Conservation (phyloP, 768 basidiomycete genomes). For the Pleurotus platypus region DNA sequence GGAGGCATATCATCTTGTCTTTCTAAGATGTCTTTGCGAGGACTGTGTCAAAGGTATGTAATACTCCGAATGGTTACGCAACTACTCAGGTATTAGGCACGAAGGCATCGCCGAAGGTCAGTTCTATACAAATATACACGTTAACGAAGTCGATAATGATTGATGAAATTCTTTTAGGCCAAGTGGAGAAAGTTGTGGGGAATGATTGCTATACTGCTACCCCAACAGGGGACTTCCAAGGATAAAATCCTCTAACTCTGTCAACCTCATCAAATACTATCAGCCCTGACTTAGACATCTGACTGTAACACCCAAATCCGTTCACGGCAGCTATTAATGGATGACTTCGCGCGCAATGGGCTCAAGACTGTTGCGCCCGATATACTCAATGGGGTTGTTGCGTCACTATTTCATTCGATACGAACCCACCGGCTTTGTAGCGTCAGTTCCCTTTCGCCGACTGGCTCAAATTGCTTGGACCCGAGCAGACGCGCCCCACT, state of each 20-base stretch:
- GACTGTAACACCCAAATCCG: background rate
- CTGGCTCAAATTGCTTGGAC: constrained; percentile 28
- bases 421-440: background rate
- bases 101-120: constrained; percentile 45
- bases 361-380: constrained; percentile 22
- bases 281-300: background rate
- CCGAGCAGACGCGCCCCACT: constrained; percentile 16
- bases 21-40: constrained; percentile 43
- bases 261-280: constrained; percentile 25
- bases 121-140: constrained; percentile 5
- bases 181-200: constrained; percentile 42
- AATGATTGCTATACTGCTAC: constrained; percentile 51
- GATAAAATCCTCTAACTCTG: constrained; percentile 41
- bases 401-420: background rate
- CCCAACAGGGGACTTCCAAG: constrained; percentile 46
- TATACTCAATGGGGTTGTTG: constrained; percentile 5
- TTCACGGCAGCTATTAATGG: constrained; percentile 23
- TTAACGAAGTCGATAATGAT: background rate
- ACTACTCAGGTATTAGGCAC: constrained; percentile 42
- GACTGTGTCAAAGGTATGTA: constrained; percentile 51
- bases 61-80: background rate
- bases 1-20: no score
- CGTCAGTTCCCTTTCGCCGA: constrained; percentile 1
- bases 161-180: constrained; percentile 29
- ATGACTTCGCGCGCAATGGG: constrained; percentile 35